Evolutionary conservation across 129 eudicot genomes (phyloP).

Genomic region (Centella asiatica): DNA sequence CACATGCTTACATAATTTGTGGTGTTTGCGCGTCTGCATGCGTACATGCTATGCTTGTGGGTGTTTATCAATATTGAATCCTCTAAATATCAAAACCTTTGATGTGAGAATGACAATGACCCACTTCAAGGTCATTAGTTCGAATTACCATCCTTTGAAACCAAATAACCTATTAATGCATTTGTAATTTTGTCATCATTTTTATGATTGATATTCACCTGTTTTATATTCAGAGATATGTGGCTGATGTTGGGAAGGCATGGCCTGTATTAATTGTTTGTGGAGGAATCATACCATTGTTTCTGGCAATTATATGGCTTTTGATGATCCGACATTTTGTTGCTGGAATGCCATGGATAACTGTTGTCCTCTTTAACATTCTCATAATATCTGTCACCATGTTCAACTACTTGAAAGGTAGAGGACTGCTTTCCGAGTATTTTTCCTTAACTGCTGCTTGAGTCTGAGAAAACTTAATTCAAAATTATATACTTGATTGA

Average conservation of each 20-base stretch:
- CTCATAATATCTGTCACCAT: slow-evolving; percentile 80
- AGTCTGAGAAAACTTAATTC: not conserved
- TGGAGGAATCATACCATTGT: slow-evolving; percentile 79
- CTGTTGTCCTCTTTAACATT: slow-evolving; percentile 60
- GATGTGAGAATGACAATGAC: too few species aligned
- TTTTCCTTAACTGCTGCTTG: not conserved
- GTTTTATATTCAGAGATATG: slow-evolving; percentile 61
- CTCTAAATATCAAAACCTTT: too few species aligned
- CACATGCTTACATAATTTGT: too few species aligned
- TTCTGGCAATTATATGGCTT: slow-evolving; percentile 75
- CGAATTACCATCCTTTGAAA: too few species aligned
- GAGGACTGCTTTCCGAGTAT: not conserved
- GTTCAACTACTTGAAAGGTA: slow-evolving; percentile 83
- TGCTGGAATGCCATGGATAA: slow-evolving; percentile 93
- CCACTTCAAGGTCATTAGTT: too few species aligned
- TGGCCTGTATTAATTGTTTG: slow-evolving; percentile 97
- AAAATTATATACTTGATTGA: too few species aligned
- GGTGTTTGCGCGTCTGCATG: not conserved
- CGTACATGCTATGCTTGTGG: too few species aligned
- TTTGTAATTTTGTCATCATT: too few species aligned
- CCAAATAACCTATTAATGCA: too few species aligned
- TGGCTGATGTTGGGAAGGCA: slow-evolving; percentile 86
- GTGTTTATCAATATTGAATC: too few species aligned
- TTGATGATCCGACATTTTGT: slow-evolving; percentile 88
- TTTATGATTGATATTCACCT: not conserved